Percentiles rank a stretch among this genome's conserved stretches.
Conservation (phyloP, 225 moss, liverwort and hornwort genomes). For the Thuidium tamariscinum region DNA sequence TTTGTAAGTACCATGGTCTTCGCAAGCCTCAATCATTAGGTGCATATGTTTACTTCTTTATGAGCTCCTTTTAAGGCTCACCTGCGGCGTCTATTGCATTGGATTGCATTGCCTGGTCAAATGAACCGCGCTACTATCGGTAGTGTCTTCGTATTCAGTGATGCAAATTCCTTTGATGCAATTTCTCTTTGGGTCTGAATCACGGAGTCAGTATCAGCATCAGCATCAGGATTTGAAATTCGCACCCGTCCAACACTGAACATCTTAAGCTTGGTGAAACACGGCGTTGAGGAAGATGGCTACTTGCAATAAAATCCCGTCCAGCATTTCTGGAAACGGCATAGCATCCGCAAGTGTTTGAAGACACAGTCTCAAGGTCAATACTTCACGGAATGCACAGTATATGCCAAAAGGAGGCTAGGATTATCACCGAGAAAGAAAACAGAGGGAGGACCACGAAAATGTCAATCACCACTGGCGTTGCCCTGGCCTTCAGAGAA, state of each 20-base stretch:
- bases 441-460: neutral
- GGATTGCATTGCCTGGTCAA: neutral
- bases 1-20: neutral
- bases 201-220: neutral
- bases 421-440: neutral
- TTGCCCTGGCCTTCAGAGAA: neutral
- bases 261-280: neutral
- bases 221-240: neutral
- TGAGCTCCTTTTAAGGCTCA: neutral
- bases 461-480: neutral
- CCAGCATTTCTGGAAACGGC: neutral
- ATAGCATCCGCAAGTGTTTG: neutral
- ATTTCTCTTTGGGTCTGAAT: neutral
- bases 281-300: neutral
- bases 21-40: neutral
- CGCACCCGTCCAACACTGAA: neutral
- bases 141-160: neutral
- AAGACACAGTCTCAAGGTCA: neutral
- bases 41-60: fast-evolving
- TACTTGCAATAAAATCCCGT: neutral
- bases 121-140: neutral
- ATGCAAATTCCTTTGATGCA: neutral
- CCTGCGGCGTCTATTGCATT: neutral
- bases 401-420: neutral
- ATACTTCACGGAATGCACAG: neutral